Percentiles rank a stretch among this genome's conserved stretches.
Evolutionary conservation across 139 green algal genomes (phyloP).

Genomic region (Diplosphaera chodatii): DNA sequence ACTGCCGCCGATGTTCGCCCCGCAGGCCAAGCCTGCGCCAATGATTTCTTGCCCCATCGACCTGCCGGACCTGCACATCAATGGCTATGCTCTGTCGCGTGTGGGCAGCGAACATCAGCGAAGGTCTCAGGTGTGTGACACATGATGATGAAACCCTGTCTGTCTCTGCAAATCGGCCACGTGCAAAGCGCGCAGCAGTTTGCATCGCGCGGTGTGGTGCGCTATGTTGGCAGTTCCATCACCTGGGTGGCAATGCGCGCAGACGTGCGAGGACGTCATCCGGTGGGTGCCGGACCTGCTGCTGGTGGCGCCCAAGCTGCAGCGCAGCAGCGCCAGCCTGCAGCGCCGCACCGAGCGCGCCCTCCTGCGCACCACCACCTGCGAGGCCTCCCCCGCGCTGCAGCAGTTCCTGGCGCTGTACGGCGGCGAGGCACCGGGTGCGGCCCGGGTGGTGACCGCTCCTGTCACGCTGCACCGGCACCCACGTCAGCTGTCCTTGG

Average conservation of each 20-base stretch:
- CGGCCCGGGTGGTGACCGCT: no score
- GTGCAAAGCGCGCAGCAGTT: no score
- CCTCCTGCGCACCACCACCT: slow-evolving; percentile 13
- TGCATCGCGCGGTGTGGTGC: no score
- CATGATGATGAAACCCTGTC: neutral
- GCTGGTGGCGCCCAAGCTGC: neutral
- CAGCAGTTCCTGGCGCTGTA: neutral
- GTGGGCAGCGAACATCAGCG: slow-evolving; percentile 39
- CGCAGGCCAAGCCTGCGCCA: neutral
- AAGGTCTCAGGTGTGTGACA: slow-evolving; percentile 14
- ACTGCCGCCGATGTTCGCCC: no score
- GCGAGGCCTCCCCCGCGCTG: neutral
- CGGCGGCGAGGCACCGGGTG: neutral
- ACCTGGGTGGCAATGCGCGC: no score
- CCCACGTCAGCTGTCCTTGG: no score
- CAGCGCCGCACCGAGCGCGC: slow-evolving; percentile 21
- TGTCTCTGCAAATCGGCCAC: no score
- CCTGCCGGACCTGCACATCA: neutral
- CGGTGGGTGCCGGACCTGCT: slow-evolving; percentile 31
- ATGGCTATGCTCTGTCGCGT: slow-evolving; percentile 27
- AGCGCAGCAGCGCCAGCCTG: neutral
- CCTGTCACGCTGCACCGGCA: no score
- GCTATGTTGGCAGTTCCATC: neutral
- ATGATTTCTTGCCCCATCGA: neutral
- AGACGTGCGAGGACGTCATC: slow-evolving; percentile 32